phyloP scores from a whole-genome alignment of 1,284 basidiomycete genomes.

The Phylloboletellus chloephorus region DNA sequence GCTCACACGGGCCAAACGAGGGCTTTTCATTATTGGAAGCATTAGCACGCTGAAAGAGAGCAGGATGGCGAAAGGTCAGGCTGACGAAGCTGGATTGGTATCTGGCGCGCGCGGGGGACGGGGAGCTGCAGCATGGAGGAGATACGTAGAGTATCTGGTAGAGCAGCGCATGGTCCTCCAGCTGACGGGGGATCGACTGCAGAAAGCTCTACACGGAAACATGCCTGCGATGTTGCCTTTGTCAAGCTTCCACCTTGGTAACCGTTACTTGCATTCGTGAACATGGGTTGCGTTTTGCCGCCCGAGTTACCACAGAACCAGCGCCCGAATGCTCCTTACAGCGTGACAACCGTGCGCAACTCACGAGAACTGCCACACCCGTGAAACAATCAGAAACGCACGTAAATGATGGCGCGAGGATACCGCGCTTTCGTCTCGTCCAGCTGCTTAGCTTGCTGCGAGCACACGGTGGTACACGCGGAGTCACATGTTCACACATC shows the following conservation, averaged over 20 bases:
- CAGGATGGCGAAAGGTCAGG: conserved; percentile 28
- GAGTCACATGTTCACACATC: conserved; percentile 12
- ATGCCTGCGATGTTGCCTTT: conserved; percentile 20
- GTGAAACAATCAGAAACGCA: conserved; percentile 12
- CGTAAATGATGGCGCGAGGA: conserved; percentile 14
- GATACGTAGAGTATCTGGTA: conserved; percentile 52
- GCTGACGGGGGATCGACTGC: conserved; percentile 42
- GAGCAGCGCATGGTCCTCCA: conserved; percentile 48
- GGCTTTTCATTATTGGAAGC: conserved; percentile 78
- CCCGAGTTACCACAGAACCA: background rate
- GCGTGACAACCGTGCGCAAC: conserved; percentile 2
- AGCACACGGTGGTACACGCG: no score
- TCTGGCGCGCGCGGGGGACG: conserved; percentile 32
- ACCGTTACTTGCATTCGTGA: conserved; percentile 16
- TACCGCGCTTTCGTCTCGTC: conserved; percentile 2
- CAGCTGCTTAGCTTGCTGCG: no score
- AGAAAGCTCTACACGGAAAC: conserved; percentile 45
- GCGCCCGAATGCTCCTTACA: conserved; percentile 1
- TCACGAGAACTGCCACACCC: conserved; percentile 13
- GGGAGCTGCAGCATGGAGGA: conserved; percentile 53
- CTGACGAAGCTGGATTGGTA: conserved; percentile 13
- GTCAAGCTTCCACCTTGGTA: conserved; percentile 7
- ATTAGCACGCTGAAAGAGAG: conserved; percentile 60
- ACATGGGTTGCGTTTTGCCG: no score
- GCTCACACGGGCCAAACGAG: conserved; percentile 79